Base-by-base conservation (phyloP, 495 filamentous ascomycete species). In the Penicillium canescens region DNA sequence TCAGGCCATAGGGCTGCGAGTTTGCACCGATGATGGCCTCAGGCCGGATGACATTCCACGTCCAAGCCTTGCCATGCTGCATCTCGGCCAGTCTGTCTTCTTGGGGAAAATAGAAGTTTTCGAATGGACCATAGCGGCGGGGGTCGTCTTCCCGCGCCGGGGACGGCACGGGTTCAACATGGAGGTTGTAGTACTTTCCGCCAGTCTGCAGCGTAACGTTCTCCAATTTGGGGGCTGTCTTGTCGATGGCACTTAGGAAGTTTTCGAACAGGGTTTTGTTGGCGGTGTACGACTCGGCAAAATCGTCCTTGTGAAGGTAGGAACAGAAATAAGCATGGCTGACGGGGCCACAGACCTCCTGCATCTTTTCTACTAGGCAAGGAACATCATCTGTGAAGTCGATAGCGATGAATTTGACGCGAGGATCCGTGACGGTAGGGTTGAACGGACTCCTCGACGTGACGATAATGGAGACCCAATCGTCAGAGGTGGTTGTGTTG, bases 261-360 rank as follows among this genome's bases (percentile, higher is more conserved):
- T 67, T 67, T 14, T 45, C 23, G 31, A 63, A 67, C n/a, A 67
- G 35, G 8, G 61, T 6, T 1, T 18, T n/a, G 33, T 67, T 67
- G 10, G 18, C 36, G 4, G 20, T 24, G 7, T 33, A 11, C 6
- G 60, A 50, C 13, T 38, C 13, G 1, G 20, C 24, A 38, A 66
- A 60, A 37, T 64, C 64, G 38, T 61, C 46, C 33, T 43, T 46
- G 40, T 67, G 64, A 24, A 67, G 37, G 36, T 70, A 70, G 0
- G 65, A 66, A 33, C 55, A 48, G 56, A 64, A 68, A 52, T 46
- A 68, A 4, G 62, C 60, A 39, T 70, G 67, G 0, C 60, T 68
- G 6, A 68, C 65, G 21, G 52, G 37, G 0, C 16, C 18, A 39
- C 62, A 64, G 23, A 56, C 14, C 3, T 28, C 10, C 14, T 34